A percentile compares a stretch with the other conserved stretches of the same genome.
phyloP scores from a whole-genome alignment of 495 filamentous ascomycete genomes.

The Penicillium paradoxum region DNA sequence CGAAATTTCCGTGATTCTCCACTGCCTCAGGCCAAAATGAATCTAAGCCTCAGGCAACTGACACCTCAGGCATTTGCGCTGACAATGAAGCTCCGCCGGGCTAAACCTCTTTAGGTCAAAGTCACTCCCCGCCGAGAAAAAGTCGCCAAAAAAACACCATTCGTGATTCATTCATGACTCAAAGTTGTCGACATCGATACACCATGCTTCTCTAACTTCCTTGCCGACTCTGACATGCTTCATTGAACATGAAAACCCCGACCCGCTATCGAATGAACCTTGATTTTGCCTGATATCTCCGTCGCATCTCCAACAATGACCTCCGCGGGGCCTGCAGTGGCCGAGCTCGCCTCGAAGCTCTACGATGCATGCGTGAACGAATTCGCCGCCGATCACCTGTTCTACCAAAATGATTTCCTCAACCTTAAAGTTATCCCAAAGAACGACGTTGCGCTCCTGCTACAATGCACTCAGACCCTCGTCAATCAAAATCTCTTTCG shows the following conservation, averaged over 20 bases:
- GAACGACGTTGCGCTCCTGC: constrained; percentile 51
- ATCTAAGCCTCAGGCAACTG: not conserved
- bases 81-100: constrained; percentile 18
- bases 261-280: constrained; percentile 16
- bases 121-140: constrained; percentile 27
- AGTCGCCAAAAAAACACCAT: constrained; percentile 31
- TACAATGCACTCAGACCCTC: constrained; percentile 57
- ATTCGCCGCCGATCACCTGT: constrained; percentile 47
- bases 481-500: constrained; percentile 65
- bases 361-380: constrained; percentile 41
- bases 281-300: constrained; percentile 7
- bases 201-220: constrained; percentile 22
- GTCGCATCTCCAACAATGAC: constrained; percentile 25
- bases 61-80: constrained; percentile 27
- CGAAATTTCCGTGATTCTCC: constrained; percentile 43
- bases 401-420: constrained; percentile 63
- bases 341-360: constrained; percentile 40
- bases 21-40: not conserved
- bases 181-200: not conserved
- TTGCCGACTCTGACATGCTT: constrained; percentile 24
- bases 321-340: constrained; percentile 33
- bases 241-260: constrained; percentile 20
- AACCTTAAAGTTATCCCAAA: constrained; percentile 57
- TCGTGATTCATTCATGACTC: constrained; percentile 22
- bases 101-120: constrained; percentile 26